Percentiles rank a stretch among this genome's conserved stretches.
Conservation (phyloP, 2,329 filamentous ascomycete genomes). For the Bertia moriformis region DNA sequence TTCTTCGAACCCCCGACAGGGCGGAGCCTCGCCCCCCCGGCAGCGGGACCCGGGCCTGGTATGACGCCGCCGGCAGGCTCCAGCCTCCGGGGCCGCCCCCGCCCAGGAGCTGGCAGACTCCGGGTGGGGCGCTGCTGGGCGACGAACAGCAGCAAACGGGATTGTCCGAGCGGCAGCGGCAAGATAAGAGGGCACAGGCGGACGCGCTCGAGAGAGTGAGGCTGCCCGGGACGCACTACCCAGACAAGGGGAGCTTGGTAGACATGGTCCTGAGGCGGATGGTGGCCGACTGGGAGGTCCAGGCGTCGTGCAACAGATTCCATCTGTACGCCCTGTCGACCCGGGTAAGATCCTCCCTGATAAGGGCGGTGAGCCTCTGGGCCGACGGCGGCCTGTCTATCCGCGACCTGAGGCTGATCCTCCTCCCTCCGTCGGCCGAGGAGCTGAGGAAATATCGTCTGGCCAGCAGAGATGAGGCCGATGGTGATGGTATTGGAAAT, state of each 20-base stretch:
- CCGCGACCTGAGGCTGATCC: conserved; percentile 31
- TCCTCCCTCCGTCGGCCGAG: conserved; percentile 18
- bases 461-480: no score
- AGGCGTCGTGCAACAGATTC: conserved; percentile 38
- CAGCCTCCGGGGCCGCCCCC: conserved; percentile 46
- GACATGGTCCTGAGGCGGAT: conserved; percentile 33
- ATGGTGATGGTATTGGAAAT: no score
- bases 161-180: conserved; percentile 10
- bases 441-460: conserved; percentile 9
- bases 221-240: conserved; percentile 29
- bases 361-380: conserved; percentile 31
- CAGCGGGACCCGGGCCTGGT: conserved; percentile 29
- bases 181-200: conserved; percentile 7
- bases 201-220: conserved; percentile 9
- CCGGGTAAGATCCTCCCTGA: conserved; percentile 32
- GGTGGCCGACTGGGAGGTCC: conserved; percentile 36
- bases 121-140: conserved; percentile 8
- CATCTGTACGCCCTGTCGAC: conserved; percentile 40
- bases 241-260: conserved; percentile 30
- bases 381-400: conserved; percentile 29
- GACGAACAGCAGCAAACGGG: conserved; percentile 3
- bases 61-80: conserved; percentile 35
- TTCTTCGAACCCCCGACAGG: conserved; percentile 43
- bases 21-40: conserved; percentile 33
- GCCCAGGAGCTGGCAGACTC: conserved; percentile 38